phyloP scores from a whole-genome alignment of 768 basidiomycete species.

The Leucosporidium scottii region DNA sequence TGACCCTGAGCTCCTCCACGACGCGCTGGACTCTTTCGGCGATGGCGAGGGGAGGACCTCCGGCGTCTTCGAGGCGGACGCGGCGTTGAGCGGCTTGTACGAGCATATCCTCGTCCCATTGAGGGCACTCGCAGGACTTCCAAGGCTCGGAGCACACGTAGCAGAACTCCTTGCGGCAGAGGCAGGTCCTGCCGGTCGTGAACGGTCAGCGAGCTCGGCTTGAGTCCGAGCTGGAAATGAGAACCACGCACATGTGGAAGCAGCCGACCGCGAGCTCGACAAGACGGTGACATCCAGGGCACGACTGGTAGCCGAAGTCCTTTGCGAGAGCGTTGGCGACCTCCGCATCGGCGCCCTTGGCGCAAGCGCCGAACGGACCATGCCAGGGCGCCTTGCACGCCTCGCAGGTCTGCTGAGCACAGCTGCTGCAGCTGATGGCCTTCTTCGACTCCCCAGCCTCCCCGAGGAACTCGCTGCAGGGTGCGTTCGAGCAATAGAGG shows the following conservation, averaged over 20 bases:
- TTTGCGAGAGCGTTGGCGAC: conserved; percentile 49
- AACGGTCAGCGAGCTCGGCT: not conserved
- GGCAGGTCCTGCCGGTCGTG: conserved; percentile 45
- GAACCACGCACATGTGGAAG: conserved; percentile 50
- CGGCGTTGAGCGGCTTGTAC: conserved; percentile 47
- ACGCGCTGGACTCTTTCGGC: conserved; percentile 39
- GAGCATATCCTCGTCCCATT: conserved; percentile 57
- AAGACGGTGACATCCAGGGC: conserved; percentile 54
- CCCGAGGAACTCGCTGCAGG: conserved; percentile 11
- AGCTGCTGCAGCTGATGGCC: not conserved
- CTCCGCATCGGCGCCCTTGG: conserved; percentile 44
- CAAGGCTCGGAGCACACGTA: conserved; percentile 58
- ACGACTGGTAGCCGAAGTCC: conserved; percentile 55
- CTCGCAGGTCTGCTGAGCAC: not conserved
- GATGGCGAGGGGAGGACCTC: not conserved
- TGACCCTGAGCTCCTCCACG: conserved; percentile 47
- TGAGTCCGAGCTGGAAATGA: too few species aligned
- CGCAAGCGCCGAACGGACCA: conserved; percentile 11
- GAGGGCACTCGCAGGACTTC: conserved; percentile 57
- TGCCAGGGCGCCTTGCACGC: conserved; percentile 16
- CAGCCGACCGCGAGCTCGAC: conserved; percentile 57
- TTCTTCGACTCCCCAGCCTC: not conserved
- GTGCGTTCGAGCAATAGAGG: conserved; percentile 2
- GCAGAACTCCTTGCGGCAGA: conserved; percentile 53
- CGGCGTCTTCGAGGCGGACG: conserved; percentile 13